phyloP scores from a whole-genome alignment of 2,329 filamentous ascomycete species.

The Aureobasidium vineae region DNA sequence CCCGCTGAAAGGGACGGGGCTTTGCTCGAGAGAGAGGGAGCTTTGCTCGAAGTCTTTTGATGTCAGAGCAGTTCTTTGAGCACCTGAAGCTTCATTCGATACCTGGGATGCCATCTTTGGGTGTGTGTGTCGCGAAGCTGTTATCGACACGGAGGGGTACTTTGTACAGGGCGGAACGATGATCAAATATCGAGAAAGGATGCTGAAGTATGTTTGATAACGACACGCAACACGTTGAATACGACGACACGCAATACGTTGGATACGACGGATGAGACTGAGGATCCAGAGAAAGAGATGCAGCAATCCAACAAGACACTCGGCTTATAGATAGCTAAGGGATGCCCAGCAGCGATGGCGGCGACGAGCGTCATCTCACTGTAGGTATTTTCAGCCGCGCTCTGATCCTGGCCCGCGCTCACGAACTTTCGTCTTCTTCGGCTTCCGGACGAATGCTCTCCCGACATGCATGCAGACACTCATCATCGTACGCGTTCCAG shows the following conservation, averaged over 20 bases:
- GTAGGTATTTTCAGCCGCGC: constrained; percentile 15
- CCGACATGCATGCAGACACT: neutral
- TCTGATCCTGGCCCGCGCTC: neutral
- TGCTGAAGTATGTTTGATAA: neutral
- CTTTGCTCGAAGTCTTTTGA: constrained; percentile 25
- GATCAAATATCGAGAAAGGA: neutral
- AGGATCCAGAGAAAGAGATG: neutral
- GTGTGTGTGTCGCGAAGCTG: neutral
- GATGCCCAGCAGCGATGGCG: constrained; percentile 14
- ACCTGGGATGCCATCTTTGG: constrained; percentile 13
- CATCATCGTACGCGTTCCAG: too few relatives aligned
- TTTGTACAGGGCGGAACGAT: neutral
- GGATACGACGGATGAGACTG: neutral
- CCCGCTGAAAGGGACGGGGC: constrained; percentile 31
- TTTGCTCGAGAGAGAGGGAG: constrained; percentile 27
- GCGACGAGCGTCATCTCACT: constrained; percentile 18
- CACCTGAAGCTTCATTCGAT: neutral
- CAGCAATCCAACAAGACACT: neutral
- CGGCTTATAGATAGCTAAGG: neutral
- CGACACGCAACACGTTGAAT: neutral
- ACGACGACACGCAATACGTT: constrained; percentile 4
- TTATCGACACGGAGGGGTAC: neutral
- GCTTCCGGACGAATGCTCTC: neutral
- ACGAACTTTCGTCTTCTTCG: neutral
- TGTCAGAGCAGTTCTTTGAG: constrained; percentile 7